Conservation (phyloP, 1,139 yeast genomes). For the Blastobotrys capitulatus region DNA sequence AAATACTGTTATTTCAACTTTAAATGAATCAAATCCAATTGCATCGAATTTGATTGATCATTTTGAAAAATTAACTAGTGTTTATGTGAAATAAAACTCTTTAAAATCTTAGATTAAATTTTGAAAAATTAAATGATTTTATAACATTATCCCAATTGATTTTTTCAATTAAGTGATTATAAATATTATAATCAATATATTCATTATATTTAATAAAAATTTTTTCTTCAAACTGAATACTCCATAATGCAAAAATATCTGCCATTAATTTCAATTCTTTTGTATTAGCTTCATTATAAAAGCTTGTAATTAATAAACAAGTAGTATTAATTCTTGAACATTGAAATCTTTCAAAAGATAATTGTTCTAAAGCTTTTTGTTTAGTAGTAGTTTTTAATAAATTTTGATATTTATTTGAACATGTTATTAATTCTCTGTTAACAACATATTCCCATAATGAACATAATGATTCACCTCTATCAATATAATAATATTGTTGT, state of each 20-base stretch:
- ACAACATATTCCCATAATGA: constrained; percentile 40
- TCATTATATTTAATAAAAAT: too few species aligned
- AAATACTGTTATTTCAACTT: constrained; percentile 36
- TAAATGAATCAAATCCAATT: constrained; percentile 42
- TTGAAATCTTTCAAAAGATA: constrained; percentile 40
- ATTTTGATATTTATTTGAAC: constrained; percentile 28
- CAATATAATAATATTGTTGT: constrained; percentile 30
- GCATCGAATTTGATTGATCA: constrained; percentile 57
- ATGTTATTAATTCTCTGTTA: constrained; percentile 32
- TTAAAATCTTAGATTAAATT: neutral
- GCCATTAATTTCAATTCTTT: constrained; percentile 43
- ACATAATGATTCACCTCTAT: constrained; percentile 30
- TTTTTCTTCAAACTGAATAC: constrained; percentile 44
- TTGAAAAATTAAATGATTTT: neutral
- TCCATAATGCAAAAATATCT: constrained; percentile 58
- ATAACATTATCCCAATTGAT: neutral
- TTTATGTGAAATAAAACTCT: constrained; percentile 38
- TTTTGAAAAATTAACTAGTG: constrained; percentile 55
- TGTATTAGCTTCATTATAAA: constrained; percentile 25
- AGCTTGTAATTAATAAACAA: constrained; percentile 36
- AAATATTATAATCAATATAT: too few species aligned
- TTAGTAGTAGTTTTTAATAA: constrained; percentile 24
- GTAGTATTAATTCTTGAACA: constrained; percentile 42
- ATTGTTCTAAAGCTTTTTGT: constrained; percentile 39
- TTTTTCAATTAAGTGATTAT: neutral